Conservation (phyloP, 352 stramenopile genomes). For the Phytopythium helicoides region DNA sequence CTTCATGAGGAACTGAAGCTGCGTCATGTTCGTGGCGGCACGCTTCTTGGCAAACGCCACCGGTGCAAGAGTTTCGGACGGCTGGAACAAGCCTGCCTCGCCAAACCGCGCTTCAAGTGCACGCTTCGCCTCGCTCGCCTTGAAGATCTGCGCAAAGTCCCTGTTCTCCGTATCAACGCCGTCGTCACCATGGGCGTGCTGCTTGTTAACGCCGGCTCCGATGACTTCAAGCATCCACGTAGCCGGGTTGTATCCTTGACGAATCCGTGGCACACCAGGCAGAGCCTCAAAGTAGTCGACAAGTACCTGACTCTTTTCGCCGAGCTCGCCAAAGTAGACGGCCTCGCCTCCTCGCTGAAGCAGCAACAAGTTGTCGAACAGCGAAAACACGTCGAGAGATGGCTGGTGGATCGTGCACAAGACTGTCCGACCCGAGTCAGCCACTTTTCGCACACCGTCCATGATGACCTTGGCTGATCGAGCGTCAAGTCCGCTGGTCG, state of each 20-base stretch:
- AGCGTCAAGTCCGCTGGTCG: conserved; percentile 89
- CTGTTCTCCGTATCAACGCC: conserved; percentile 19
- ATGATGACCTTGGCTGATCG: conserved; percentile 87
- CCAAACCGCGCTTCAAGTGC: conserved; percentile 23
- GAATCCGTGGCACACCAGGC: conserved; percentile 50
- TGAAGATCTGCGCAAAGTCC: conserved; percentile 35
- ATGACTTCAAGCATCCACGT: conserved; percentile 75
- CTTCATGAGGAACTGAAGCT: conserved; percentile 47
- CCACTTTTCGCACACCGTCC: conserved; percentile 86
- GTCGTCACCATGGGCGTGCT: conserved; percentile 33
- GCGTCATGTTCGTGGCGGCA: conserved; percentile 26
- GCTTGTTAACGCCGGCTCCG: conserved; percentile 36
- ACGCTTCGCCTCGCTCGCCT: conserved; percentile 27
- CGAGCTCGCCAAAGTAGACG: conserved; percentile 54
- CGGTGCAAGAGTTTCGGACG: conserved; percentile 13
- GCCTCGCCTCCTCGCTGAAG: conserved; percentile 67
- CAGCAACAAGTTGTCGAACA: conserved; percentile 89
- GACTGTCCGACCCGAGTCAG: conserved; percentile 68
- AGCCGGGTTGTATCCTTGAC: conserved; percentile 65
- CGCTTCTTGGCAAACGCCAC: conserved; percentile 43
- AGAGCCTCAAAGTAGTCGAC: conserved; percentile 72
- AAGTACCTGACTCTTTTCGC: conserved; percentile 22
- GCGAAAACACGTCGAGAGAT: conserved; percentile 84
- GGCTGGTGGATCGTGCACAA: conserved; percentile 94
- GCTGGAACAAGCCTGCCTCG: conserved; percentile 29